Evolutionary conservation across 176 grass and related monocot genomes (phyloP).

Genomic region (Oryza rufipogon): DNA sequence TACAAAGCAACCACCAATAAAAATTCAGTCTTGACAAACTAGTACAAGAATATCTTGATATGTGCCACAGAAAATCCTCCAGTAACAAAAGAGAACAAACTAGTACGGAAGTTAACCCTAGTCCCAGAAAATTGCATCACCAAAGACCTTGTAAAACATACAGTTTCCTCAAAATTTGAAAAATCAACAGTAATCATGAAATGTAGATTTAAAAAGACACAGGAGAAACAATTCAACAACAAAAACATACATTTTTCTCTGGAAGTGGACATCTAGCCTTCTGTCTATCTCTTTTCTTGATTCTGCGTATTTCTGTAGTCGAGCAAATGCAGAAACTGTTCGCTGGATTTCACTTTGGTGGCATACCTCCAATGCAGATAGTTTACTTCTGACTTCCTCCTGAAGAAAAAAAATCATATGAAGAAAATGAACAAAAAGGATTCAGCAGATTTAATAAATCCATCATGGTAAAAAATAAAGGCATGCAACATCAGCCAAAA

Average conservation of each 20-base stretch:
- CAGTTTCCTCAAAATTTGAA: conserved; percentile 23
- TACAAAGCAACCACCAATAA: not conserved
- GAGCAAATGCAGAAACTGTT: conserved; percentile 54
- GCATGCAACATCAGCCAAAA: conserved; percentile 17
- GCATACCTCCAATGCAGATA: conserved; percentile 53
- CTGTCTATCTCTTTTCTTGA: conserved; percentile 74
- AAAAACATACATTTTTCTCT: conserved; percentile 81
- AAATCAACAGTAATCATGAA: conserved; percentile 11
- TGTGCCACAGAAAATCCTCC: conserved; percentile 1
- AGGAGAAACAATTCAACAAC: conserved; percentile 4
- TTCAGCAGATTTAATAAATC: not conserved
- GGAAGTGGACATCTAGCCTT: conserved; percentile 79
- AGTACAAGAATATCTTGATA: not conserved
- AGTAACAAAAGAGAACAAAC: not conserved
- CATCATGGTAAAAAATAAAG: conserved; percentile 18
- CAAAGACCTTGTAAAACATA: conserved; percentile 17
- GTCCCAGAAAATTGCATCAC: conserved; percentile 18
- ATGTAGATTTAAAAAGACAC: conserved; percentile 9
- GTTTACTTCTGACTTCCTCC: conserved; percentile 73
- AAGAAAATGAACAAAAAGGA: conserved; percentile 21
- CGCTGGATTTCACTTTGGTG: conserved; percentile 75
- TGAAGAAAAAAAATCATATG: conserved; percentile 42
- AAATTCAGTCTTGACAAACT: conserved; percentile 18
- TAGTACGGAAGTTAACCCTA: conserved; percentile 21
- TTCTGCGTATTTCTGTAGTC: conserved; percentile 72